Base-by-base conservation (phyloP, 768 basidiomycete genomes). In the Amanita phalloides region DNA sequence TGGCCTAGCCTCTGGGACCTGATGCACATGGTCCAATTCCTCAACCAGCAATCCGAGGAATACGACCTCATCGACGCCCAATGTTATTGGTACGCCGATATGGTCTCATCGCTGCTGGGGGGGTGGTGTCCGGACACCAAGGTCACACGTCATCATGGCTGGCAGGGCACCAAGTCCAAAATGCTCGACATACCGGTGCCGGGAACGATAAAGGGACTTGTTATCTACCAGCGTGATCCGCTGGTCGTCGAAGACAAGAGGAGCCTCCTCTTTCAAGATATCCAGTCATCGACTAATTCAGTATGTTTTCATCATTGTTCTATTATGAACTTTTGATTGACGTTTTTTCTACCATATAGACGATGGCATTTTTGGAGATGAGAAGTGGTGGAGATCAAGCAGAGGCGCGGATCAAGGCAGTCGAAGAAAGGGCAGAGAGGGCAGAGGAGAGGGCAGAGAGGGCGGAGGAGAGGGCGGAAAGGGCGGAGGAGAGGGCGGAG, bases 71-170 rank as follows among this genome's bases (percentile, higher is more conserved):
- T 49, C 2, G 48, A 49, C 13, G 48, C 48, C 11, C 48, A 49
- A 35, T 49, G 48, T 20, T 49, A 49, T 23, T 49, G 48, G 48
- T 49, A 39, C 20, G 48, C 48, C 2, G 48, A 49, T 32, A 49
- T 26, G 37, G 17, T 49, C 9, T 39, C 38, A 3, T 17, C 13
- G 21, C 6, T 49, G 5, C 26, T 49, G 2, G 37, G 28, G 23
- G 20, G 1, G 11, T 49, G 48, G 48, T 26, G 48, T 11, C 9
- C 21, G 23, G 26, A 49, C n/a, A 23, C 38, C 9, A 25, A n/a
- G 11, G 25, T 41, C 4, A 39, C 36, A 0, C 11, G 13, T 2
- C 37, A 49, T 20, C 38, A 41, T n/a, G 48, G 38, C 2, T 38
- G 36, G 38, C 21, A 41, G 25, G 48, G 38, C 1, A 39, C n/a